Base-by-base conservation (phyloP, 495 filamentous ascomycete species). In the Penicillium daleae region DNA sequence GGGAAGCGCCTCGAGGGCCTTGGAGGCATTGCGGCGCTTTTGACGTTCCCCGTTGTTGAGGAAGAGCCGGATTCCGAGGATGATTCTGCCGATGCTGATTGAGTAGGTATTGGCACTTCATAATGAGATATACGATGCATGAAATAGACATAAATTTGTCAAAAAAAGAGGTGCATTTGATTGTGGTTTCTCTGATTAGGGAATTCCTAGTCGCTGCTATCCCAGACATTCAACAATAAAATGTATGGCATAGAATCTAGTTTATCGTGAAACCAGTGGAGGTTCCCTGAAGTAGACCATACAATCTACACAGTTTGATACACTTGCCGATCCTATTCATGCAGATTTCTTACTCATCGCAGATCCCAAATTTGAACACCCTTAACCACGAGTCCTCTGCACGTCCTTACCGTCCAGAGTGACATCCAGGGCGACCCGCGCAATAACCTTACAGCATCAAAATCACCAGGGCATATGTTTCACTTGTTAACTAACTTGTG, bases 1-100 rank as follows among this genome's bases (percentile, higher is more conserved):
- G 95, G 95, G 19, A 88, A 89, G 75, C 78, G 92, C 59, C 76
- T 99, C 46, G 94, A 97, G 59, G 87, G 85, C 3, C 69, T 99
- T 60, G 94, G 95, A 1, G 90, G 92, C 6, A 88, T 99, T 61
- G 96, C 93, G 24, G 92, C 93, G 13, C 89, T 98, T 32, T 78
- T 96, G 64, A 97, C 94, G 5, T 99, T 92, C 68, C 94, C 96
- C 2, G 75, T 99, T 62, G 83, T 85, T 3, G 86, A 90, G 4
- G 86, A 86, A 39, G 85, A 84, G 46, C 52, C 72, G 29, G 73
- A 72, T 26, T 78, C 76, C 17, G 73, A 79, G 17, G 77, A 64
- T 4, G 70, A 76, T 42, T 29, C 31, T 7, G 49, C 21, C 39
- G 13, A 35, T 50, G 13, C 33, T n/a, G 62, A 72, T 42, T 60